Evolutionary conservation across 1,139 yeast species (phyloP).

Genomic region (Pneumocystis canis): DNA sequence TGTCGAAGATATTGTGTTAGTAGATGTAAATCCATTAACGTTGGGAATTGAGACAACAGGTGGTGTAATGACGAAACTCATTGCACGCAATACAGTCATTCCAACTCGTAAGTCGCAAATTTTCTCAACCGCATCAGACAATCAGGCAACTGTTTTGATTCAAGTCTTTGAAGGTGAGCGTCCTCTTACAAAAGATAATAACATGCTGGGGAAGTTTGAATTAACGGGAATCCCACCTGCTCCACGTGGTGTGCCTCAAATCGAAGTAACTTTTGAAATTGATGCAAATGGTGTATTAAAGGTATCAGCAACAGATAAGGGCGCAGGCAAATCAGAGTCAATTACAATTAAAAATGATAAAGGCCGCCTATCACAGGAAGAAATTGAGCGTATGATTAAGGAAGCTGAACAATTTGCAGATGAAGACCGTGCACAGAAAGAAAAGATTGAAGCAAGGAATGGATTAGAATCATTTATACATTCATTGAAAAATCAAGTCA

Average conservation of each 20-base stretch:
- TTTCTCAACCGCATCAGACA: slow-evolving; percentile 92
- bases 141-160: slow-evolving; percentile 91
- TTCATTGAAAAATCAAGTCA: slow-evolving; percentile 63
- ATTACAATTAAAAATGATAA: slow-evolving; percentile 92
- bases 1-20: slow-evolving; percentile 71
- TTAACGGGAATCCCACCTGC: slow-evolving; percentile 94
- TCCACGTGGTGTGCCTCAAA: slow-evolving; percentile 96
- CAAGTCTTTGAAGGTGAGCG: slow-evolving; percentile 98
- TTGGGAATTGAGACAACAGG: slow-evolving; percentile 95
- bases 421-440: slow-evolving; percentile 69
- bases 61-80: slow-evolving; percentile 94
- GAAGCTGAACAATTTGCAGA: slow-evolving; percentile 86
- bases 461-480: slow-evolving; percentile 80
- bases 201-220: slow-evolving; percentile 88
- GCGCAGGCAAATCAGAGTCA: slow-evolving; percentile 74
- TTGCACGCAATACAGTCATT: slow-evolving; percentile 91
- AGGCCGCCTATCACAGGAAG: slow-evolving; percentile 87
- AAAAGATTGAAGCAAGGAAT: slow-evolving; percentile 76
- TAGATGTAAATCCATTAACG: slow-evolving; percentile 89
- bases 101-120: slow-evolving; percentile 95
- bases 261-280: slow-evolving; percentile 85
- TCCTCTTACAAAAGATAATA: slow-evolving; percentile 88
- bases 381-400: slow-evolving; percentile 85
- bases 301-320: slow-evolving; percentile 88
- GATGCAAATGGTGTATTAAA: slow-evolving; percentile 93